These are phyloP conservation scores for Aegilops speltoides DNA, from an alignment of 176 grass and related monocot genomes.

Conservation along the genomic window DNA sequence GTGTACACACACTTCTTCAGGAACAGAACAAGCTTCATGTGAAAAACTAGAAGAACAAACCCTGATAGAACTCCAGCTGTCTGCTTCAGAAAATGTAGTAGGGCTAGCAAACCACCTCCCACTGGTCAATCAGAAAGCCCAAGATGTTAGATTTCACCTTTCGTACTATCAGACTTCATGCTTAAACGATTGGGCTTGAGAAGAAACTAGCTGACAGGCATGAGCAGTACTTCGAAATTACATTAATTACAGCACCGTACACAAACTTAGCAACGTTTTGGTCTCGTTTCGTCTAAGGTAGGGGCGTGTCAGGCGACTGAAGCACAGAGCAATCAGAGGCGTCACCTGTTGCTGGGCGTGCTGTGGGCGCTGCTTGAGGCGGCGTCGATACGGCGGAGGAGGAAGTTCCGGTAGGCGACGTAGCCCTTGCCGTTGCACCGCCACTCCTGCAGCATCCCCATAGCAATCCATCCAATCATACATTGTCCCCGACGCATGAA, in stretches of 20 bases:
- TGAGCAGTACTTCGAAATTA: neutral
- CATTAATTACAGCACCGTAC: slow-evolving; percentile 5
- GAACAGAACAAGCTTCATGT: neutral
- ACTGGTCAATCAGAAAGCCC: slow-evolving; percentile 40
- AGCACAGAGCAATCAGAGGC: neutral
- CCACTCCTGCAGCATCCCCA: slow-evolving; percentile 72
- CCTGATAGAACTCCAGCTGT: slow-evolving; percentile 66
- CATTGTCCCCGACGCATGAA: slow-evolving; percentile 5
- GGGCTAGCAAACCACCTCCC: slow-evolving; percentile 59
- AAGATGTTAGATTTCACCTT: slow-evolving; percentile 30
- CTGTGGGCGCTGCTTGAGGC: slow-evolving; percentile 54
- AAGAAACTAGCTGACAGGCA: neutral
- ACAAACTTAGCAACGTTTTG: neutral
- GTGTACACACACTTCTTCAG: neutral
- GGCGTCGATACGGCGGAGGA: slow-evolving; percentile 55
- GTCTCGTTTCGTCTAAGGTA: slow-evolving; percentile 10
- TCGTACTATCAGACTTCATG: neutral
- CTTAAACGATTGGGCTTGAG: slow-evolving; percentile 9
- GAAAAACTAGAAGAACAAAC: slow-evolving; percentile 44
- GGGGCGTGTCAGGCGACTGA: neutral
- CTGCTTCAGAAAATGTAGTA: slow-evolving; percentile 58
- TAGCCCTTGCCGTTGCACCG: slow-evolving; percentile 89
- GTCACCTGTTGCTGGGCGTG: slow-evolving; percentile 80
- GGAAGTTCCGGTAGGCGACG: slow-evolving; percentile 69
- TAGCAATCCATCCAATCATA: neutral